Conservation (phyloP, 257 asterid genomes). For the Knoxia roxburghii region DNA sequence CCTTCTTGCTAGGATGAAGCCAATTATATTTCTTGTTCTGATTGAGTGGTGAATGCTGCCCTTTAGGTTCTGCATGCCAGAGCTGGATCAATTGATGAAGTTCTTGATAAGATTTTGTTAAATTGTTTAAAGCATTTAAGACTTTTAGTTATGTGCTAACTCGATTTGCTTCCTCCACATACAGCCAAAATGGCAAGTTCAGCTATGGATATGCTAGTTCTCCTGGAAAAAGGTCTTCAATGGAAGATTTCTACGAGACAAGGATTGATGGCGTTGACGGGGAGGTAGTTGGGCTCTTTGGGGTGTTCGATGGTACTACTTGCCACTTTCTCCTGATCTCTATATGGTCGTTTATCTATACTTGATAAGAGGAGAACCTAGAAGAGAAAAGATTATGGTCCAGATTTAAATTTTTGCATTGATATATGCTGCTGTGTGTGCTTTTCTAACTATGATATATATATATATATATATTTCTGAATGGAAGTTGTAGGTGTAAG, state of each 20-base stretch:
- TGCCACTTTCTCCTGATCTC: constrained; percentile 10
- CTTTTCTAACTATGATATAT: not conserved
- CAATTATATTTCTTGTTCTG: not conserved
- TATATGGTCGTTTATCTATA: not conserved
- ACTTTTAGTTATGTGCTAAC: constrained; percentile 10
- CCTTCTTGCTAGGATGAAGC: not conserved
- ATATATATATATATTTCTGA: not conserved
- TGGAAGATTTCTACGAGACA: constrained; percentile 98
- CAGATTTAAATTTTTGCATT: not conserved
- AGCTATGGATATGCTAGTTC: constrained; percentile 97
- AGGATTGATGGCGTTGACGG: constrained; percentile 98
- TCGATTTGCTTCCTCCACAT: constrained; percentile 12
- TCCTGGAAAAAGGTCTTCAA: constrained; percentile 93
- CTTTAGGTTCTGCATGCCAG: not conserved
- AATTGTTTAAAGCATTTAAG: not conserved
- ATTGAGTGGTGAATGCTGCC: not conserved
- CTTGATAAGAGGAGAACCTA: not conserved
- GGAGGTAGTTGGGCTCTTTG: constrained; percentile 92
- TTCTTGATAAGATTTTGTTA: not conserved
- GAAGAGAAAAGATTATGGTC: not conserved
- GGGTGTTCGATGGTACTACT: constrained; percentile 85
- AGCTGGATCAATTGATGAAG: not conserved
- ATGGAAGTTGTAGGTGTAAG: not conserved
- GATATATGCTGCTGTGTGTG: not conserved
- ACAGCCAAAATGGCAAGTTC: constrained; percentile 93